Evolutionary conservation across 75 land plant species (phyloP), one percentile per base, ranked within the genome.

Genomic region (Pinus tabuliformis): DNA sequence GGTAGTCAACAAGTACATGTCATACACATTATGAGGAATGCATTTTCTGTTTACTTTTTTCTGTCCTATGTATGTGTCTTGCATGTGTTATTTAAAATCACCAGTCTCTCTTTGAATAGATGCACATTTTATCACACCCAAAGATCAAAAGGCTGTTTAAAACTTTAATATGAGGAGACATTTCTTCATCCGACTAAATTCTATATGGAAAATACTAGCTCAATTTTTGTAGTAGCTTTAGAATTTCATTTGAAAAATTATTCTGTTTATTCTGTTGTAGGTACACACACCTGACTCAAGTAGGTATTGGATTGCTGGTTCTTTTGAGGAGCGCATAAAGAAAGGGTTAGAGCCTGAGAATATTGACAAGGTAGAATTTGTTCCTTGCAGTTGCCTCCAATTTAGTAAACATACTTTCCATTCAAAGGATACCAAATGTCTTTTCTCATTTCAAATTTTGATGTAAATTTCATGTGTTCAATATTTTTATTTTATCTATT

Each of bases 261-360:
- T 73, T 73, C 58, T 56, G 21, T 28, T 24, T 72, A 49, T 72
- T 30, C 4, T 73, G 33, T 73, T 73, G 33, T 73, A 94, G 99
- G 95, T 97, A 36, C 99, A 97, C 81, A 97, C 99, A 49, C 99
- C 99, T 62, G 99, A 97, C 82, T 97, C 99, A 62, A 97, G 99
- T 80, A 89, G 99, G 62, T 97, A 97, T 59, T 97, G 99, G 99
- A 86, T 97, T 76, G 90, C 95, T 28, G 77, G 82, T 70, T 95
- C 98, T 62, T 97, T 87, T 76, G 88, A 91, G 77, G 87, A 92
- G 71, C 87, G 92, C 17, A 84, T 92, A 42, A 74, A 81, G 61
- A 79, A 82, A 64, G 91, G 95, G 60, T 77, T 86, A 76, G 99
- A 97, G 80, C 99, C 99, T 68, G 98, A 97, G 79, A 97, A 95